A percentile compares a stretch with the other conserved stretches of the same genome.
phyloP scores from a whole-genome alignment of 2,329 filamentous ascomycete species.

The Sporothrix mexicana region DNA sequence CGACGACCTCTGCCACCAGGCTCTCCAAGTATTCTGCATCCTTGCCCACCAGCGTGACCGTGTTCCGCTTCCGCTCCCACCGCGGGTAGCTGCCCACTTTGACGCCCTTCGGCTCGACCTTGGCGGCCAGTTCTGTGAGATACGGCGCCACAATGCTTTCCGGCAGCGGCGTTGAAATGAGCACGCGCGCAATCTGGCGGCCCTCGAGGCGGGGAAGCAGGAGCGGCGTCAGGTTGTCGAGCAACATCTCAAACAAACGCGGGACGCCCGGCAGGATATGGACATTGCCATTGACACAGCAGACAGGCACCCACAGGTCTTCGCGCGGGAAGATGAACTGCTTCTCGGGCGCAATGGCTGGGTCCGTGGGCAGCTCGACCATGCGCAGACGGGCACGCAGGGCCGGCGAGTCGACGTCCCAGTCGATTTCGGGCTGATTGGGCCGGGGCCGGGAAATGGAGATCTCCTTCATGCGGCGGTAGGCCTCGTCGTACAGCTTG shows the following conservation, averaged over 20 bases:
- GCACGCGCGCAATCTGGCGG: constrained; percentile 76
- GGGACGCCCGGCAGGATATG: constrained; percentile 94
- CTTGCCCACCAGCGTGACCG: constrained; percentile 82
- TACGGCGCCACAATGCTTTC: constrained; percentile 87
- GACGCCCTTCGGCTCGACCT: constrained; percentile 75
- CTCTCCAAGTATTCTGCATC: constrained; percentile 79
- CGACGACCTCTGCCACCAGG: constrained; percentile 76
- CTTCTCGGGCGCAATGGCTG: constrained; percentile 64
- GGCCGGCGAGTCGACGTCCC: constrained; percentile 79
- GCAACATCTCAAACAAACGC: constrained; percentile 76
- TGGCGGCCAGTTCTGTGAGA: constrained; percentile 76
- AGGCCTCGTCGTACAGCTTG: constrained; percentile 76
- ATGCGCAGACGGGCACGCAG: constrained; percentile 86
- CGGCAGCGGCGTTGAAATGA: constrained; percentile 85
- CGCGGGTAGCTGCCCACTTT: constrained; percentile 96
- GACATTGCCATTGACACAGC: constrained; percentile 88
- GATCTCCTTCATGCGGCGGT: constrained; percentile 81
- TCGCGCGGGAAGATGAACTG: constrained; percentile 82
- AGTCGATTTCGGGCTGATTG: constrained; percentile 76
- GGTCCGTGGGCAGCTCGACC: constrained; percentile 83
- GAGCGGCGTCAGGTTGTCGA: constrained; percentile 75
- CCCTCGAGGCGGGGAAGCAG: constrained; percentile 77
- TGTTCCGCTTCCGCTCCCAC: constrained; percentile 87
- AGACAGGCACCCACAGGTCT: constrained; percentile 88
- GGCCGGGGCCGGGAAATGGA: constrained; percentile 69